These are phyloP conservation scores for Trametes hirsuta DNA, from an alignment of 1,284 basidiomycete species.

Conservation along the genomic window DNA sequence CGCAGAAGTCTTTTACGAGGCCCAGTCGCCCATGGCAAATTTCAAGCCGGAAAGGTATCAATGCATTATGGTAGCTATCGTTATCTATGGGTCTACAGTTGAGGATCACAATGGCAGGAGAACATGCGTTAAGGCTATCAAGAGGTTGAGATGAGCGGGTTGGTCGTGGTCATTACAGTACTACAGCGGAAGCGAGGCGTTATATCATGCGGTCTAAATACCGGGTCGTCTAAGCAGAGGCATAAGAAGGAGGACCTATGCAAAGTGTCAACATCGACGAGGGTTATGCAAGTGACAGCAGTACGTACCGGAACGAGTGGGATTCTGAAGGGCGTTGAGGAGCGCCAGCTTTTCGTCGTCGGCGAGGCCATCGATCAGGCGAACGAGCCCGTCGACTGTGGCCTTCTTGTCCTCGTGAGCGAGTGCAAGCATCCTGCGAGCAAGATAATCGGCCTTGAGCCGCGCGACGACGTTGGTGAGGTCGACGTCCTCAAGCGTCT, in stretches of 20 bases:
- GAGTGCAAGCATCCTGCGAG: conserved; percentile 62
- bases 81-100: conserved; percentile 13
- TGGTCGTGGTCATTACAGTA: background rate
- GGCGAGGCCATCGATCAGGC: conserved; percentile 69
- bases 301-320: conserved; percentile 50
- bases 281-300: background rate
- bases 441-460: conserved; percentile 66
- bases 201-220: background rate
- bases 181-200: conserved; percentile 4
- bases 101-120: background rate
- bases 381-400: conserved; percentile 66
- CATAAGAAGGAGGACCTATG: conserved; percentile 32
- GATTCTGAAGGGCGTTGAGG: conserved; percentile 61
- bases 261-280: background rate
- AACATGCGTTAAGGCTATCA: conserved; percentile 8
- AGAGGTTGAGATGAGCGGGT: conserved; percentile 5
- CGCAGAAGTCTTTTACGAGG: too few relatives aligned
- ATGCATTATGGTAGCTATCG: conserved; percentile 3
- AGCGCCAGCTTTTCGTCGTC: conserved; percentile 73
- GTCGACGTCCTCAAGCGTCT: conserved; percentile 70
- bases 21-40: too few relatives aligned
- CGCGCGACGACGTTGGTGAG: conserved; percentile 60
- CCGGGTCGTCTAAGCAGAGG: conserved; percentile 17
- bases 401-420: conserved; percentile 72
- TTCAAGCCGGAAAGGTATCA: too few relatives aligned